A percentile compares a stretch with the other conserved stretches of the same genome.
Conservation (phyloP, 306 rosid genomes). For the Carpinus viminea region DNA sequence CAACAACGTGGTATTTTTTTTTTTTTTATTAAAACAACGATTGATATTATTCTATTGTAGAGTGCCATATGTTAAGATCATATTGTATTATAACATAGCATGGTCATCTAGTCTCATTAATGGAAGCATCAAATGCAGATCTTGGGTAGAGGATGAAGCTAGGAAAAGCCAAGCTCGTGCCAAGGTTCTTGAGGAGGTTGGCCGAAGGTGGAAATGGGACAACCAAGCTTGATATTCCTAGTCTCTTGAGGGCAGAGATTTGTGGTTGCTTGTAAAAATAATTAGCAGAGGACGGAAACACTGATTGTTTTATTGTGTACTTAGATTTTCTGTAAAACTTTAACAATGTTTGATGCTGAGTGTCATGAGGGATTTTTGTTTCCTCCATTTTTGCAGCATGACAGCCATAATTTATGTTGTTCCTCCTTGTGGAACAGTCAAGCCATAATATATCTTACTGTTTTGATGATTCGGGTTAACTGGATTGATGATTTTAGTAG, state of each 20-base stretch:
- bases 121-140: slow-evolving; percentile 54
- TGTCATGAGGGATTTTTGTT: not conserved
- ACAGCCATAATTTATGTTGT: not conserved
- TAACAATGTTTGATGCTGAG: slow-evolving; percentile 4
- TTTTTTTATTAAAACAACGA: not conserved
- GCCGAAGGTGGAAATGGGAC: slow-evolving; percentile 89
- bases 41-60: not conserved
- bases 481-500: too few relatives aligned
- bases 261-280: slow-evolving; percentile 5
- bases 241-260: slow-evolving; percentile 26
- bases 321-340: slow-evolving; percentile 15
- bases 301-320: slow-evolving; percentile 11
- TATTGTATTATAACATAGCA: slow-evolving; percentile 11
- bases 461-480: too few relatives aligned
- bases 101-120: slow-evolving; percentile 22
- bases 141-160: slow-evolving; percentile 99
- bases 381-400: slow-evolving; percentile 7
- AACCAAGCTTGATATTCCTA: slow-evolving; percentile 44
- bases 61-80: slow-evolving; percentile 4
- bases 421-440: not conserved
- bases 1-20: not conserved
- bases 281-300: slow-evolving; percentile 26
- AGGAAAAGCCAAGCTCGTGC: slow-evolving; percentile 83
- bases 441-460: too few relatives aligned
- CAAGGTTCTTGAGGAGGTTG: slow-evolving; percentile 85